Base-by-base conservation (phyloP, 2,329 filamentous ascomycete genomes). In the Hymenoscyphus occultus region DNA sequence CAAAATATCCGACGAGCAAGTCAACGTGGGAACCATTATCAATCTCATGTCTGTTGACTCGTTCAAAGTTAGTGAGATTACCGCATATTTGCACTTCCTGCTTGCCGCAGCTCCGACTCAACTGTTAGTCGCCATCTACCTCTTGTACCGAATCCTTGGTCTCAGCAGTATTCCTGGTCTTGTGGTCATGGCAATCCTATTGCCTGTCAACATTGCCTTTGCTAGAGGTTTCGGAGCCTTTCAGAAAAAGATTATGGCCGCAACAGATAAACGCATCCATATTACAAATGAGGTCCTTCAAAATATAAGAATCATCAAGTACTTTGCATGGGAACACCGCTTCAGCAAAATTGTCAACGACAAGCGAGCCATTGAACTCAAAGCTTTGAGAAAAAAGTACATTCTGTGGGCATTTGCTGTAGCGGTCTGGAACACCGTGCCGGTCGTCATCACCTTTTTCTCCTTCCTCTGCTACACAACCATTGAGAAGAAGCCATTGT, bases 1-100 rank as follows among this genome's bases (percentile, higher is more conserved):
- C 13, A 74, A 80, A 61, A 71, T 71, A 1, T 74, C 79, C 19
- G 89, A 92, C 67, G 85, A 90, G 65, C 92, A 96, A 79, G 94
- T 93, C 48, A 97, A 95, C 67, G 84, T 96, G 60, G 95, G 96
- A 68, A 96, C 95, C n/a, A 97, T 99, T 74, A 99, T 99, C 81
- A 99, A 98, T 77, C 82, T 99, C 70, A 99, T 99, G 95, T 96
- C 95, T 12, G 96, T 99, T 51, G 96, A 99, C 80, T 97, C 94
- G 59, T 98, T 98, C 86, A 99, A 99, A 80, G 92, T 99, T 63
- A 91, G 92, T 68, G 95, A 99, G 76, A 89, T 97, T 65, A 95
- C 92, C 45, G 91, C 94, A 0, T 99, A 99, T 76, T 81, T 99
- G 39, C 95, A 99, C 78, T 99, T 96, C 78, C 82, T 99, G n/a